phyloP scores from a whole-genome alignment of 805 yeast genomes.

The Nakazawaea laoshanensis region DNA sequence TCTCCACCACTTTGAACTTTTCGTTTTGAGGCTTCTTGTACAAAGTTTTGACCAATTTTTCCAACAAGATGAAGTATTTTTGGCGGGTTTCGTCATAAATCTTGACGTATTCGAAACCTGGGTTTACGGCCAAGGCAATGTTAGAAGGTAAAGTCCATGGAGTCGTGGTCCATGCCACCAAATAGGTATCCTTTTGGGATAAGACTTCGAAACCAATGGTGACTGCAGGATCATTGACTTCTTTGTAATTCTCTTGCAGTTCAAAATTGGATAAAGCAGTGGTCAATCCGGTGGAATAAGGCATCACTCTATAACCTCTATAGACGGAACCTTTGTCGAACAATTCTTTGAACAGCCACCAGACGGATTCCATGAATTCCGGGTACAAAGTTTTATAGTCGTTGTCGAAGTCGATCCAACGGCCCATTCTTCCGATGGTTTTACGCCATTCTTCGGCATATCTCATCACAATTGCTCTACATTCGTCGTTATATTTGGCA shows the following conservation, averaged over 20 bases:
- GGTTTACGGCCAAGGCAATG: constrained; percentile 85
- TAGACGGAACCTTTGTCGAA: constrained; percentile 83
- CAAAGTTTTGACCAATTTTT: constrained; percentile 69
- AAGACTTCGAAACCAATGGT: constrained; percentile 80
- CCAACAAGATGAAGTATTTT: constrained; percentile 75
- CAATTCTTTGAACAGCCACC: constrained; percentile 97
- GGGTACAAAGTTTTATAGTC: constrained; percentile 97
- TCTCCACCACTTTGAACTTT: constrained; percentile 75
- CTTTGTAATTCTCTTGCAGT: constrained; percentile 97
- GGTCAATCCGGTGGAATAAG: constrained; percentile 94
- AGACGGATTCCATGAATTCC: constrained; percentile 92
- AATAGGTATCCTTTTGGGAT: constrained; percentile 71
- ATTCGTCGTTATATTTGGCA: constrained; percentile 87
- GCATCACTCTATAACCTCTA: constrained; percentile 97
- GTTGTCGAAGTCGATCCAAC: constrained; percentile 99
- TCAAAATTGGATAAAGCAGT: constrained; percentile 96
- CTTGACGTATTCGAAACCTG: constrained; percentile 85
- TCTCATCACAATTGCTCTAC: constrained; percentile 96
- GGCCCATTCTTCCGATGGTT: constrained; percentile 89
- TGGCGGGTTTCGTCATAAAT: constrained; percentile 84
- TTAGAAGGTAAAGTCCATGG: constrained; percentile 99
- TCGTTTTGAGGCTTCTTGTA: constrained; percentile 95
- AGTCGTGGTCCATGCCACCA: constrained; percentile 99
- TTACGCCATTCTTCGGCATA: constrained; percentile 93
- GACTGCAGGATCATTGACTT: constrained; percentile 94